Conservation (phyloP, 2,329 filamentous ascomycete species). For the Pleomassaria siparia region DNA sequence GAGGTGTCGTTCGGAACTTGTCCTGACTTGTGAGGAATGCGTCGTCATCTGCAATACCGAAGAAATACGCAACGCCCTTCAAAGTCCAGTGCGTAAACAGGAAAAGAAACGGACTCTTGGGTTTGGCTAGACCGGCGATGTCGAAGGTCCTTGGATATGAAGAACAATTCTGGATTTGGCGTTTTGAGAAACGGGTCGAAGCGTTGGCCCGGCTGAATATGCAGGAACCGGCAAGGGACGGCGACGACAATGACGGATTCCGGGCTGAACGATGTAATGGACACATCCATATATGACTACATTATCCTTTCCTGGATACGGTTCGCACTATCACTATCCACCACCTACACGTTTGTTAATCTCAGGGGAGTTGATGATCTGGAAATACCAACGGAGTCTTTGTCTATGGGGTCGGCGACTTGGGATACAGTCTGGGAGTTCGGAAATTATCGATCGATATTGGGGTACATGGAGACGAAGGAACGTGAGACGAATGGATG, state of each 20-base stretch:
- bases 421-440: not conserved
- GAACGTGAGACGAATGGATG: conserved; percentile 1
- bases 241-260: not conserved
- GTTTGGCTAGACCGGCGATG: no score
- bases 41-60: no score
- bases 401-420: not conserved
- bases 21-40: not conserved
- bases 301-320: not conserved
- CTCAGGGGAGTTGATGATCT: not conserved
- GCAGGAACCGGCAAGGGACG: not conserved
- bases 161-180: not conserved
- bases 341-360: not conserved
- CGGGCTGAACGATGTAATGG: not conserved
- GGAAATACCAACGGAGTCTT: not conserved
- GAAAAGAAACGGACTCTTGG: no score
- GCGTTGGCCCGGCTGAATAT: not conserved
- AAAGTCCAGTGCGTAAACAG: no score
- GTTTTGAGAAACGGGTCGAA: not conserved
- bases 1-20: not conserved
- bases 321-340: no score
- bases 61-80: no score
- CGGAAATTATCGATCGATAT: not conserved
- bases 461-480: no score
- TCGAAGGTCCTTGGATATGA: not conserved
- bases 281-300: not conserved